Conservation (phyloP, 106 monocot genomes). For the Allium fistulosum region DNA sequence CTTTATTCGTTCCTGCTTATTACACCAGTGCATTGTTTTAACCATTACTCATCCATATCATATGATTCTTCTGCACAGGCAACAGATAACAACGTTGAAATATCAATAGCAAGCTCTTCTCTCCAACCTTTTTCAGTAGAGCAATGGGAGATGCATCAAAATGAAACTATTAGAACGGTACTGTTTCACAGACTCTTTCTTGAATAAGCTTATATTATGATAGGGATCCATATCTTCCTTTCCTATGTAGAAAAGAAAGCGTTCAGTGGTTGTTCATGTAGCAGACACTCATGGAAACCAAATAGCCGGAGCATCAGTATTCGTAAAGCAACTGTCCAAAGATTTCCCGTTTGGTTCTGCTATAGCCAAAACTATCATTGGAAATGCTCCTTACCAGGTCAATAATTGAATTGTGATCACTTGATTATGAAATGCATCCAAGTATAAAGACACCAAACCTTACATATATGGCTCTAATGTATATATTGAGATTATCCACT, state of each 20-base stretch:
- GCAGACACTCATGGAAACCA: constrained; percentile 48
- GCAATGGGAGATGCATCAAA: constrained; percentile 69
- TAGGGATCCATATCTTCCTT: too few species aligned
- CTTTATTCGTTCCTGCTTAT: too few species aligned
- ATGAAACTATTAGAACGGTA: constrained; percentile 61
- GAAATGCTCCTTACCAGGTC: constrained; percentile 72
- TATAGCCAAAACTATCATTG: constrained; percentile 65
- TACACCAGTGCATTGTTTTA: too few species aligned
- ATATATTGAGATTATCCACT: too few species aligned
- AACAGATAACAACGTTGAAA: constrained; percentile 15
- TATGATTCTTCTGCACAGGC: constrained; percentile 4
- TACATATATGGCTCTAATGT: too few species aligned
- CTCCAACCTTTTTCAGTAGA: constrained; percentile 76
- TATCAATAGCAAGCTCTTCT: constrained; percentile 52
- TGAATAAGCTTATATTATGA: too few species aligned
- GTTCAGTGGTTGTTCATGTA: constrained; percentile 52
- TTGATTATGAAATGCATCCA: too few species aligned
- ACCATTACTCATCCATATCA: too few species aligned
- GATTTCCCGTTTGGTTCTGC: constrained; percentile 87
- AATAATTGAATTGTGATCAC: too few species aligned
- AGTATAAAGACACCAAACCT: too few species aligned
- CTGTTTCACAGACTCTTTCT: background rate
- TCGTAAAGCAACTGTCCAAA: constrained; percentile 41
- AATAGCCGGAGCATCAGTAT: constrained; percentile 43
- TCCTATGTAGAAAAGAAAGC: constrained; percentile 57